Conservation (phyloP, 2,329 filamentous ascomycete genomes). For the Cercospora sp. region DNA sequence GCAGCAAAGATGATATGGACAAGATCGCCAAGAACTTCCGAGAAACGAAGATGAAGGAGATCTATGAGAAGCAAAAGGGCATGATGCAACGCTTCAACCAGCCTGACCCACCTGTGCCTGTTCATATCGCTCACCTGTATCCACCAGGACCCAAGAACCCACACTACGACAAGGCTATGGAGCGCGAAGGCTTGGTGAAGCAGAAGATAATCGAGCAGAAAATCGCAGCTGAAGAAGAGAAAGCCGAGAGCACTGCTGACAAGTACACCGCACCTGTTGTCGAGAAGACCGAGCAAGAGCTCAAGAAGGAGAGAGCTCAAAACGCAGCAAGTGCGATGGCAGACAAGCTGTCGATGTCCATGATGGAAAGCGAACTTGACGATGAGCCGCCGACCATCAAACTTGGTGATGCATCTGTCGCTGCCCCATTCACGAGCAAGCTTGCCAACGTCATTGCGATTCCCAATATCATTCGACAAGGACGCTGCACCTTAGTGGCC, state of each 20-base stretch:
- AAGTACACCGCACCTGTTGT: slow-evolving; percentile 32
- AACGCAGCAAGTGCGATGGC: slow-evolving; percentile 76
- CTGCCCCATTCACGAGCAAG: slow-evolving; percentile 96
- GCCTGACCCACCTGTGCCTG: slow-evolving; percentile 85
- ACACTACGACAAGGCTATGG: slow-evolving; percentile 89
- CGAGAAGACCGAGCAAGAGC: slow-evolving; percentile 50
- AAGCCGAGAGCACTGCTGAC: slow-evolving; percentile 31
- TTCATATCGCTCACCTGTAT: slow-evolving; percentile 89
- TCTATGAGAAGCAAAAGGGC: slow-evolving; percentile 92
- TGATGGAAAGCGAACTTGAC: slow-evolving; percentile 88
- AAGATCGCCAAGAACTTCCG: slow-evolving; percentile 91
- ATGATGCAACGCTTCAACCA: slow-evolving; percentile 97
- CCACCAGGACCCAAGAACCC: slow-evolving; percentile 88
- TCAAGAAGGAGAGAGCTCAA: slow-evolving; percentile 59
- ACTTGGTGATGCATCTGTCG: slow-evolving; percentile 93
- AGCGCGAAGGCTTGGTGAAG: slow-evolving; percentile 80
- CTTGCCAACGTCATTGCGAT: slow-evolving; percentile 95
- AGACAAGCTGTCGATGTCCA: slow-evolving; percentile 78
- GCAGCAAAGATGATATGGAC: slow-evolving; percentile 84
- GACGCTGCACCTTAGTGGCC: slow-evolving; percentile 93
- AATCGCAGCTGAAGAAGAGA: slow-evolving; percentile 53
- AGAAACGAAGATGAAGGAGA: slow-evolving; percentile 96
- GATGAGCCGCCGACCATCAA: slow-evolving; percentile 94
- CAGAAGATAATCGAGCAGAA: slow-evolving; percentile 53
- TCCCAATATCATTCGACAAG: slow-evolving; percentile 97